These are phyloP conservation scores for Ceratocystis cacaofunesta DNA, from an alignment of 2,329 filamentous ascomycete genomes.

Conservation along the genomic window DNA sequence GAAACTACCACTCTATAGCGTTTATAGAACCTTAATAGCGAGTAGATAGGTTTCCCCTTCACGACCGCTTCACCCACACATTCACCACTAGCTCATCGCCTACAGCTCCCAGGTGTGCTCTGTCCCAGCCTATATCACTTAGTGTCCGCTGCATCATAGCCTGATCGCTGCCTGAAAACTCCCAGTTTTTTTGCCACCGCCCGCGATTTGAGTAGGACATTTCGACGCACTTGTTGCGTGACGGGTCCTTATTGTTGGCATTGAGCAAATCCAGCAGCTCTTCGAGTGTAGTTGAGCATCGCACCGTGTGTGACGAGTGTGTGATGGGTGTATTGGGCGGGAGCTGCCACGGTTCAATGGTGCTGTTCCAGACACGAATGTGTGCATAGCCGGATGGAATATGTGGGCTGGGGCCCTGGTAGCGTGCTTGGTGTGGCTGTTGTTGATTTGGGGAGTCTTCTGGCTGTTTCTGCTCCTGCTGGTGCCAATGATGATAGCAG, in stretches of 20 bases:
- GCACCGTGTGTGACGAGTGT: slow-evolving; percentile 38
- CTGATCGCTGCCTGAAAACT: slow-evolving; percentile 35
- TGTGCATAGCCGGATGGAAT: slow-evolving; percentile 20
- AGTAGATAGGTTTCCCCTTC: no score
- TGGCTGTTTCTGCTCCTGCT: neutral
- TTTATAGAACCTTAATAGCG: no score
- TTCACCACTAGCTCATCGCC: slow-evolving; percentile 36
- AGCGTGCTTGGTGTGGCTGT: neutral
- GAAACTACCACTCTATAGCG: no score
- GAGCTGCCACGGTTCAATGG: slow-evolving; percentile 35
- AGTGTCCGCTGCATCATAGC: slow-evolving; percentile 35
- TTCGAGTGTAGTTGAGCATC: slow-evolving; percentile 36
- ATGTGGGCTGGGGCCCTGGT: neutral
- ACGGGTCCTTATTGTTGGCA: slow-evolving; percentile 33
- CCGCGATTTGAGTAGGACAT: slow-evolving; percentile 40
- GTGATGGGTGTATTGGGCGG: slow-evolving; percentile 28
- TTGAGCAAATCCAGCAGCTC: slow-evolving; percentile 46
- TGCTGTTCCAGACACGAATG: slow-evolving; percentile 8
- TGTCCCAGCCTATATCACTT: slow-evolving; percentile 44
- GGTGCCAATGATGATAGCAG: neutral
- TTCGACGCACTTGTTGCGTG: slow-evolving; percentile 44
- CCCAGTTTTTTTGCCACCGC: slow-evolving; percentile 43
- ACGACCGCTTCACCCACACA: slow-evolving; percentile 39
- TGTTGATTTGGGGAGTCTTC: neutral
- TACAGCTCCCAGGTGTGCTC: slow-evolving; percentile 31